Conservation (phyloP, 2,329 filamentous ascomycete genomes). For the Ceratocystis eucalypticola region DNA sequence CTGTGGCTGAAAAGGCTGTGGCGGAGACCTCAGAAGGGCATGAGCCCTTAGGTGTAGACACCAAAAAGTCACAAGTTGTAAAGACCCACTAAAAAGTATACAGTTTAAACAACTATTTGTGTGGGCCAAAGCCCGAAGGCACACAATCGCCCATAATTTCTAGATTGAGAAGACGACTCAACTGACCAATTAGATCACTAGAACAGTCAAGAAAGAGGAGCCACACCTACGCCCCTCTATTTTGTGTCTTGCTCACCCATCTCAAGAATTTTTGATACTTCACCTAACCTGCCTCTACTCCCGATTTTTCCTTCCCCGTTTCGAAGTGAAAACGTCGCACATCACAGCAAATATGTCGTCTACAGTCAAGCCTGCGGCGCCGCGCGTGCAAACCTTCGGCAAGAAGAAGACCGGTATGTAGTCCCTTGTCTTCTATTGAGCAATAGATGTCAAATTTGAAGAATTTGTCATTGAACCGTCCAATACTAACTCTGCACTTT, state of each 20-base stretch:
- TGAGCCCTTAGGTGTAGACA: slow-evolving; percentile 11
- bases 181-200: slow-evolving; percentile 16
- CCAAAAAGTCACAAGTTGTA: slow-evolving; percentile 9
- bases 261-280: slow-evolving; percentile 20
- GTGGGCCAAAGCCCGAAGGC: slow-evolving; percentile 19
- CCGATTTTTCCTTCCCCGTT: slow-evolving; percentile 20
- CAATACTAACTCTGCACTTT: slow-evolving; percentile 1
- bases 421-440: not conserved
- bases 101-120: slow-evolving; percentile 8
- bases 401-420: slow-evolving; percentile 69
- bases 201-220: slow-evolving; percentile 16
- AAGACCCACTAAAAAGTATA: slow-evolving; percentile 10
- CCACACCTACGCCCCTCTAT: slow-evolving; percentile 18
- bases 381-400: slow-evolving; percentile 96
- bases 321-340: slow-evolving; percentile 22
- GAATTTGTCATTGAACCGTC: not conserved
- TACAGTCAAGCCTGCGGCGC: slow-evolving; percentile 30
- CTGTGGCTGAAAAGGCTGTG: slow-evolving; percentile 16
- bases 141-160: slow-evolving; percentile 19
- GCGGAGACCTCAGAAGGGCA: slow-evolving; percentile 12
- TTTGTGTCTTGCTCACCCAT: slow-evolving; percentile 18
- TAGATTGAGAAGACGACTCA: slow-evolving; percentile 9
- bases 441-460: not conserved
- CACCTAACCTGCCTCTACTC: slow-evolving; percentile 19
- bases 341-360: slow-evolving; percentile 54